Evolutionary conservation across 441 rosid genomes (phyloP).

Genomic region (Adansonia grandidieri): DNA sequence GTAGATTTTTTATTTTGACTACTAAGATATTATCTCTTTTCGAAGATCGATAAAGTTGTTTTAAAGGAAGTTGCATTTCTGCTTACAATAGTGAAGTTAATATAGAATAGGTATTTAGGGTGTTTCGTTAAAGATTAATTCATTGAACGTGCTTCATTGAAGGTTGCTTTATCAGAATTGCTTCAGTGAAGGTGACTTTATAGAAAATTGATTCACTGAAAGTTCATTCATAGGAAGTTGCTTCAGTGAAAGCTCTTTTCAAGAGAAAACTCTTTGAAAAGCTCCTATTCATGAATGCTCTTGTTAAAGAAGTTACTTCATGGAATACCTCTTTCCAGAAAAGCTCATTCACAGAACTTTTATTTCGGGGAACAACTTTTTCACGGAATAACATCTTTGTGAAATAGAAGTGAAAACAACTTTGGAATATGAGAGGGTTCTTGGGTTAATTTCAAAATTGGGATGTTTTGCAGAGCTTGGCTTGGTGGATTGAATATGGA

Average conservation of each 20-base stretch:
- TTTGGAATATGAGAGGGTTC: background rate
- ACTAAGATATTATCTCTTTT: background rate
- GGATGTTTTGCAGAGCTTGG: background rate
- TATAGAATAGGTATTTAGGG: background rate
- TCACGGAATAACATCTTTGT: background rate
- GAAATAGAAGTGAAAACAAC: background rate
- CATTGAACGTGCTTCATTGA: background rate
- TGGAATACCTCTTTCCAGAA: background rate
- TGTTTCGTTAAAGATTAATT: background rate
- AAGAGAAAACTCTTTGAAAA: too few species aligned
- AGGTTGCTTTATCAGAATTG: background rate
- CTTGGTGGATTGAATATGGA: background rate
- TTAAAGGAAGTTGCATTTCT: background rate
- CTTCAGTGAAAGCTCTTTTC: too few species aligned
- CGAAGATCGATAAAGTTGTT: background rate
- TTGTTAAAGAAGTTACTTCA: background rate
- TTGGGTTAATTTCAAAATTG: background rate
- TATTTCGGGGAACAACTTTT: background rate
- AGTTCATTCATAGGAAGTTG: too few species aligned
- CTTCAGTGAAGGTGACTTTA: background rate
- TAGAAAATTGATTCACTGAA: background rate
- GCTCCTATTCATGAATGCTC: background rate
- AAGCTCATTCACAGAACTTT: background rate
- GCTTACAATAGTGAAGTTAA: background rate
- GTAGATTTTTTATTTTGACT: background rate